phyloP scores from a whole-genome alignment of 1,284 basidiomycete species.

The Ustilago loliicola region DNA sequence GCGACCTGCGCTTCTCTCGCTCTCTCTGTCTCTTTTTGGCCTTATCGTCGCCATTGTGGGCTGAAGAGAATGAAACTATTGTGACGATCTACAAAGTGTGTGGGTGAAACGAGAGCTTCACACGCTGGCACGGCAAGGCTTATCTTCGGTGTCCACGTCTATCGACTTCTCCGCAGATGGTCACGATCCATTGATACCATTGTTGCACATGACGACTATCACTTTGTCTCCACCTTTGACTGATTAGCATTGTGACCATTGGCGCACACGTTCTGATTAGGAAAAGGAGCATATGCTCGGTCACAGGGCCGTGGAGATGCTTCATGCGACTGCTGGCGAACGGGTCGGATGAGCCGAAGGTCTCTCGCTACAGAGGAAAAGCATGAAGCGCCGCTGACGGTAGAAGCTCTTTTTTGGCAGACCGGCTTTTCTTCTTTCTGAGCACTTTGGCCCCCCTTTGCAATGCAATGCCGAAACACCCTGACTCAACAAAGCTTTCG shows the following conservation, averaged over 20 bases:
- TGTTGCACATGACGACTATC: conserved; percentile 3
- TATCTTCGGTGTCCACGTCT: conserved; percentile 1
- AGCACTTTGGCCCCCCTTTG: background rate
- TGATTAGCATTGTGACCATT: background rate
- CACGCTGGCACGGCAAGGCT: background rate
- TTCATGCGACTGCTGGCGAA: conserved; percentile 7
- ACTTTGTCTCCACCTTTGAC: conserved; percentile 3
- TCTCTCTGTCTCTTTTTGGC: background rate
- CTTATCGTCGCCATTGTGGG: background rate
- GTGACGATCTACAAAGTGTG: background rate
- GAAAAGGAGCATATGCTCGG: conserved; percentile 3
- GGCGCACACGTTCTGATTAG: background rate
- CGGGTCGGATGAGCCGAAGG: conserved; percentile 6
- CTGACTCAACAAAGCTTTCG: background rate
- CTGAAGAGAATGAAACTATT: background rate
- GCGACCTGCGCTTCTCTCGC: background rate
- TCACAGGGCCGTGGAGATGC: conserved; percentile 8
- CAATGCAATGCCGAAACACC: background rate
- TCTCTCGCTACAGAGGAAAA: background rate
- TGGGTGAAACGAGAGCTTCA: background rate
- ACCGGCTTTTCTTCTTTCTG: background rate
- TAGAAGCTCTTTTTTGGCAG: background rate
- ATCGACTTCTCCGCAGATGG: background rate
- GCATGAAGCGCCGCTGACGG: conserved; percentile 18
- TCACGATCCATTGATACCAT: background rate